Percentiles rank a stretch among this genome's conserved stretches.
Conservation (phyloP, 495 filamentous ascomycete species). For the Xylaria curta region DNA sequence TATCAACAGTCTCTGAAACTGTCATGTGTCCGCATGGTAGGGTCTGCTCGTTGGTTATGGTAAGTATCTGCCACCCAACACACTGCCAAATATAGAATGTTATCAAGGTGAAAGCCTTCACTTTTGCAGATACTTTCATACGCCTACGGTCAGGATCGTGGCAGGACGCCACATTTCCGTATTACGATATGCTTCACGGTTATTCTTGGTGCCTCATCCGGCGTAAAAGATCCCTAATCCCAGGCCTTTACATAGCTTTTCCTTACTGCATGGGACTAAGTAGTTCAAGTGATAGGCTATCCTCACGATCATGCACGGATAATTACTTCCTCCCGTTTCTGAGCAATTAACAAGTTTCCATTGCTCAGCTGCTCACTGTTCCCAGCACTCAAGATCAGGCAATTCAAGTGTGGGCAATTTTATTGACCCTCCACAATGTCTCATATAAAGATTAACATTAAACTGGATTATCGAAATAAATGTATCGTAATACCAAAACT, state of each 20-base stretch:
- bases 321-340: too few species aligned
- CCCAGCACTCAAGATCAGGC: neutral
- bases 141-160: too few species aligned
- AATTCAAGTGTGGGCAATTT: neutral
- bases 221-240: neutral
- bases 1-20: neutral
- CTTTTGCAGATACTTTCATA: too few species aligned
- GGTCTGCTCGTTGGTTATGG: neutral
- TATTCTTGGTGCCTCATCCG: neutral
- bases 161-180: neutral
- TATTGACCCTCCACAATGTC: neutral
- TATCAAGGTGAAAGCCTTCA: too few species aligned
- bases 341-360: too few species aligned
- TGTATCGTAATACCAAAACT: neutral
- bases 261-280: neutral
- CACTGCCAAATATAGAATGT: too few species aligned
- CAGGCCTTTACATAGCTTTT: neutral
- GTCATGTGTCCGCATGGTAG: neutral
- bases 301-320: neutral
- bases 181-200: neutral
- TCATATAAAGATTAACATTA: conserved; percentile 10
- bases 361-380: neutral
- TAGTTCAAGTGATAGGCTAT: neutral
- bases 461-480: neutral
- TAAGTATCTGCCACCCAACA: neutral